Base-by-base conservation (phyloP, 352 stramenopile genomes). In the Phytophthora citrophthora region DNA sequence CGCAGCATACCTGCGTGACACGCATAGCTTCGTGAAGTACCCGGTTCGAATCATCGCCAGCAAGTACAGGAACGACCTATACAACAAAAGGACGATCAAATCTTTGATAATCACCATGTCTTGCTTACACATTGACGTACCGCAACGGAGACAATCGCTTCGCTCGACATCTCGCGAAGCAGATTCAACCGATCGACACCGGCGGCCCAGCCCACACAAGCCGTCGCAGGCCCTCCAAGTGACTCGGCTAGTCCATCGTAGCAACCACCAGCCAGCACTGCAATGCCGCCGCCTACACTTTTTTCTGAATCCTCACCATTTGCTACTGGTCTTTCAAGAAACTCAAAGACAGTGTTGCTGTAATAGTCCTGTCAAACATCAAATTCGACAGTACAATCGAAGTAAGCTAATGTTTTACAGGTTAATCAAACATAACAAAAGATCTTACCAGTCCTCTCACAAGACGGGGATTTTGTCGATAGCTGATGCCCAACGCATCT, bases 281-380 rank as follows among this genome's bases (percentile, higher is more conserved):
- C 87, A 54, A 95, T 91, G 10, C 86, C 86, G 29, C 74, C 70
- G 24, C 55, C 51, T 29, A 50, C 53, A 15, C 68, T 51, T 34
- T 76, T 48, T 8, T 69, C 43, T 3, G 55, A 41, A 9, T 68
- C 43, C 0, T 26, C 36, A 23, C 29, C 27, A 32, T 39, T 41
- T 11, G 46, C 50, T 39, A 27, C 52, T 39, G 61, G 40, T 20
- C 64, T 73, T 64, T 96, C 88, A 12, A 96, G 72, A 70, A 96
- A 95, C 63, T 96, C 89, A 49, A 96, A 96, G 3, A 96, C 87
- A 1, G 89, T 96, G 65, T 95, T 79, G 59, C 87, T 95, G 68
- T 96, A 96, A 69, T 96, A 96, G 58, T 96, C 89, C 88, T 96
- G 45, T 3, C n/a, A 51, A 5, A 15, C 11, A 5, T 56, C 23